A percentile compares a stretch with the other conserved stretches of the same genome.
Conservation (phyloP, 768 basidiomycete species). For the Austroboletus festivus region DNA sequence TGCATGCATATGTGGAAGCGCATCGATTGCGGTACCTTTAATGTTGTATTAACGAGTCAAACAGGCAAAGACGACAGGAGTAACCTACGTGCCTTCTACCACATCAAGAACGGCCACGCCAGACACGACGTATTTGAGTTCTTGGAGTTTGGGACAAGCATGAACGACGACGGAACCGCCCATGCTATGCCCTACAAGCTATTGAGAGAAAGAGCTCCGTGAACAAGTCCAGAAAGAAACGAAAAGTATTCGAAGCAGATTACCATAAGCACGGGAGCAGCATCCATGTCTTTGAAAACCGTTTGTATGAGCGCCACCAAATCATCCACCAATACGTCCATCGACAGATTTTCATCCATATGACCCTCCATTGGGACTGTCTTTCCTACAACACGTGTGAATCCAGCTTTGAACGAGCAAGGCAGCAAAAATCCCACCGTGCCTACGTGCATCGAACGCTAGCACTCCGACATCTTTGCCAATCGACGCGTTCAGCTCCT, state of each 20-base stretch:
- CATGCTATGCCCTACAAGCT: slow-evolving; percentile 96
- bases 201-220: neutral
- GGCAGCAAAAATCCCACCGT: slow-evolving; percentile 55
- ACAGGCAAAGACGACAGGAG: neutral
- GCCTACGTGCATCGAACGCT: slow-evolving; percentile 78
- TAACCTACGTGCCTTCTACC: slow-evolving; percentile 66
- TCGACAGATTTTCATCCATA: slow-evolving; percentile 46
- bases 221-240: neutral
- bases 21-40: slow-evolving; percentile 89
- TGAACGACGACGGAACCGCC: slow-evolving; percentile 87
- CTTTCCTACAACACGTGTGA: slow-evolving; percentile 16
- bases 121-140: slow-evolving; percentile 63
- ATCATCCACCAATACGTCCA: slow-evolving; percentile 71
- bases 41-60: neutral
- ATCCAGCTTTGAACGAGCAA: neutral
- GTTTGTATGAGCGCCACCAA: slow-evolving; percentile 65
- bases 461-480: slow-evolving; percentile 78
- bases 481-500: slow-evolving; percentile 59
- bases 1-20: slow-evolving; percentile 87
- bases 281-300: slow-evolving; percentile 61
- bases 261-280: slow-evolving; percentile 74
- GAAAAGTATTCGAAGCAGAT: neutral
- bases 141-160: slow-evolving; percentile 63
- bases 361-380: slow-evolving; percentile 21
- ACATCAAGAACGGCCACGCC: slow-evolving; percentile 85